A percentile compares a stretch with the other conserved stretches of the same genome.
phyloP scores from a whole-genome alignment of 495 filamentous ascomycete genomes.

The Penicillium subrubescens region DNA sequence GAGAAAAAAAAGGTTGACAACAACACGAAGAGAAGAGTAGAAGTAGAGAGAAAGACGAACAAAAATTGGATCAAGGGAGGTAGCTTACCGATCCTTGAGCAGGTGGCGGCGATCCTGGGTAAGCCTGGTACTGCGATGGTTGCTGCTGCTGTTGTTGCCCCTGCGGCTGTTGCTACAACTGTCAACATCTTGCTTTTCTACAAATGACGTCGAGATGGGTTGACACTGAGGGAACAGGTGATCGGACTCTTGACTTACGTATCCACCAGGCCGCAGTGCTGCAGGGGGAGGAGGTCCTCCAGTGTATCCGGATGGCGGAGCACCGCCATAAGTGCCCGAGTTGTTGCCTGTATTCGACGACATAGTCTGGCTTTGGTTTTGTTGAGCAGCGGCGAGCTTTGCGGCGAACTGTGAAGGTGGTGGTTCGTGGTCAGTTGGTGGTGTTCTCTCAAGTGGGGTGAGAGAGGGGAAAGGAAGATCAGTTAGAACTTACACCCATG shows the following conservation, averaged over 20 bases:
- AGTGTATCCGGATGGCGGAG: conserved; percentile 45
- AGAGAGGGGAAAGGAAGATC: too few relatives aligned
- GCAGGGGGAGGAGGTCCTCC: conserved; percentile 48
- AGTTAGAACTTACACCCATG: conserved; percentile 39
- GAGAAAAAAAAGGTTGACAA: neutral
- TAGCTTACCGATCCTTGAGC: conserved; percentile 45
- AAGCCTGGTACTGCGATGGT: conserved; percentile 45
- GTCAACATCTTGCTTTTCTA: conserved; percentile 1
- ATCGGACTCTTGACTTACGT: conserved; percentile 34
- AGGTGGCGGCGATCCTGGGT: conserved; percentile 39
- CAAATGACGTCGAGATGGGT: conserved; percentile 28
- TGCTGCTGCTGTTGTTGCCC: conserved; percentile 19
- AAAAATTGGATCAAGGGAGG: neutral
- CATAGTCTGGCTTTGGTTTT: conserved; percentile 19
- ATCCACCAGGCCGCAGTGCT: conserved; percentile 42
- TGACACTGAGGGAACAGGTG: conserved; percentile 11
- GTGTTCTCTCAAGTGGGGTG: neutral
- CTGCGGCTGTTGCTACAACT: conserved; percentile 3
- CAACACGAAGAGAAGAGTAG: neutral
- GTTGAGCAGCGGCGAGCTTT: conserved; percentile 46
- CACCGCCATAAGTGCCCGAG: conserved; percentile 39
- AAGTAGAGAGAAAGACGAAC: conserved; percentile 8
- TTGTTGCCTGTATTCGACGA: conserved; percentile 19
- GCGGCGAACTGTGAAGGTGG: conserved; percentile 41
- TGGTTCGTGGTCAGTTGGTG: conserved; percentile 6